phyloP scores from a whole-genome alignment of 2,329 filamentous ascomycete genomes.

The Pyrenochaeta sp. region DNA sequence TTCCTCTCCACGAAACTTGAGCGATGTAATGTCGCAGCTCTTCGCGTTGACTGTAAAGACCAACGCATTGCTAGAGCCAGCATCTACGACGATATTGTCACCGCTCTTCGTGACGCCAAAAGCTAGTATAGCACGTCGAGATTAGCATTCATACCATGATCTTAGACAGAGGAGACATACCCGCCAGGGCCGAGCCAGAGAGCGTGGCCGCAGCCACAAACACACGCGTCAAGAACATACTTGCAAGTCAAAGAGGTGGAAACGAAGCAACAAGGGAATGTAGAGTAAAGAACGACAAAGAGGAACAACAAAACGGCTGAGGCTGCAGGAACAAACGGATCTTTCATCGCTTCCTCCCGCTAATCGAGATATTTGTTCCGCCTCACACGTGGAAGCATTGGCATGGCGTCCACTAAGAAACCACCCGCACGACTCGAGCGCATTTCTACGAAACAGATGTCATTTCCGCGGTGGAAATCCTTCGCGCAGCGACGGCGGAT shows the following conservation, averaged over 20 bases:
- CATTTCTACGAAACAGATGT: conserved; percentile 26
- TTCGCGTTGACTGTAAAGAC: conserved; percentile 48
- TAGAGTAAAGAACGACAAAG: background rate
- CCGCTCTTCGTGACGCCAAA: conserved; percentile 46
- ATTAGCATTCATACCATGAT: background rate
- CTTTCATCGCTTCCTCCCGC: background rate
- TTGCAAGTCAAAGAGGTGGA: background rate
- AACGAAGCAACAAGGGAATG: conserved; percentile 3
- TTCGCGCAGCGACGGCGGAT: conserved; percentile 4
- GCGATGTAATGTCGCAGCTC: conserved; percentile 70
- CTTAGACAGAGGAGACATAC: conserved; percentile 3
- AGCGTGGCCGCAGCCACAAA: conserved; percentile 36
- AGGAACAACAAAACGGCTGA: conserved; percentile 3
- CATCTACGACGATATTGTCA: conserved; percentile 42
- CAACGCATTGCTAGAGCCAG: conserved; percentile 42
- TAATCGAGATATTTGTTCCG: conserved; percentile 14
- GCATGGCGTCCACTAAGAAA: conserved; percentile 2
- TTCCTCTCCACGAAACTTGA: conserved; percentile 66
- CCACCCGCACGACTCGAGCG: conserved; percentile 26
- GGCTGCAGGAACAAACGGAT: background rate
- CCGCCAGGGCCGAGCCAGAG: conserved; percentile 35
- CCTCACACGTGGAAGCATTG: conserved; percentile 1
- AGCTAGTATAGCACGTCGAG: conserved; percentile 26
- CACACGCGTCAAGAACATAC: conserved; percentile 36
- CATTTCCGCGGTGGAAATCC: conserved; percentile 23